These are phyloP conservation scores for Lentinus tigrinus DNA, from an alignment of 768 basidiomycete species.

Conservation along the genomic window DNA sequence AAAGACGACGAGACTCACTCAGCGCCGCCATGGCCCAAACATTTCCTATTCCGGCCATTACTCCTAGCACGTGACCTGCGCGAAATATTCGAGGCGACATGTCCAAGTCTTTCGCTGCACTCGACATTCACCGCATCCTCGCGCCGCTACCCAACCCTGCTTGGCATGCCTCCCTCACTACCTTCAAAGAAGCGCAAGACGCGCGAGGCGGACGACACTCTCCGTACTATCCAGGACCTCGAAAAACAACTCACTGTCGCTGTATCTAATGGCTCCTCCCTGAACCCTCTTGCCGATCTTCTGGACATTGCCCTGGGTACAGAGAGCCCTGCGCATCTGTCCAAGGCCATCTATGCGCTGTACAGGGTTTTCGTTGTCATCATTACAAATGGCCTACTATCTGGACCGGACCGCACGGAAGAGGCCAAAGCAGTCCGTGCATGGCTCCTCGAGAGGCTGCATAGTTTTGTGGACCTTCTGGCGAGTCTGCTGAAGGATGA, in stretches of 20 bases:
- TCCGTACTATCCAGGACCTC: slow-evolving; percentile 39
- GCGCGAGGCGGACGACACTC: slow-evolving; percentile 11
- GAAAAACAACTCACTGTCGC: slow-evolving; percentile 59
- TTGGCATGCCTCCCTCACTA: slow-evolving; percentile 18
- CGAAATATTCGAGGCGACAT: neutral
- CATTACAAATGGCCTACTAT: slow-evolving; percentile 58
- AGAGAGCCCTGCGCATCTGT: slow-evolving; percentile 54
- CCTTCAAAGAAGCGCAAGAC: slow-evolving; percentile 28
- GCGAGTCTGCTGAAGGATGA: slow-evolving; percentile 72
- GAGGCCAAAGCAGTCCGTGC: slow-evolving; percentile 59
- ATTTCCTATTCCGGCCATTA: slow-evolving; percentile 1
- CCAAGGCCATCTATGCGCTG: slow-evolving; percentile 77
- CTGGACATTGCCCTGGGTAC: slow-evolving; percentile 52
- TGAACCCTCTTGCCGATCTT: slow-evolving; percentile 80
- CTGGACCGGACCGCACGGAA: slow-evolving; percentile 43
- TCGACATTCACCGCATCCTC: slow-evolving; percentile 1
- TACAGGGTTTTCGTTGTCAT: slow-evolving; percentile 76
- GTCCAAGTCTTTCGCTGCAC: neutral
- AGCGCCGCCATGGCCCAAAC: slow-evolving; percentile 1
- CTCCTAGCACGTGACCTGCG: neutral
- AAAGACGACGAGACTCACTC: slow-evolving; percentile 10
- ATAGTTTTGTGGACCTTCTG: slow-evolving; percentile 68
- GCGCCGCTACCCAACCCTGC: neutral
- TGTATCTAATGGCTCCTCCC: slow-evolving; percentile 52
- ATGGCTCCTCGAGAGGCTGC: slow-evolving; percentile 80